Percentiles rank a stretch among this genome's conserved stretches.
Conservation (phyloP, 352 stramenopile species). For the Peronospora farinosa region DNA sequence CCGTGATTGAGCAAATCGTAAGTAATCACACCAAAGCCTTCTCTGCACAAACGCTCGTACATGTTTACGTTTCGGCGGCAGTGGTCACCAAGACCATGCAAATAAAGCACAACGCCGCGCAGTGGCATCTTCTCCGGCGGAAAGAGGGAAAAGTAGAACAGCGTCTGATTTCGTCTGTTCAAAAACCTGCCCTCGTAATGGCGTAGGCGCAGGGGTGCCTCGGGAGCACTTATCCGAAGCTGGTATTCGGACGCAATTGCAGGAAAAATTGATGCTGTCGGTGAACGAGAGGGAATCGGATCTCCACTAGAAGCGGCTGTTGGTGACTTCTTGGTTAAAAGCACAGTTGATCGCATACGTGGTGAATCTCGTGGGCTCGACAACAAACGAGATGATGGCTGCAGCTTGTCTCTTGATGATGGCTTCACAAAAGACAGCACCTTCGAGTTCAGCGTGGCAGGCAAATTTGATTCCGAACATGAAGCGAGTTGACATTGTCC, state of each 20-base stretch:
- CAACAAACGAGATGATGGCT: conserved; percentile 7
- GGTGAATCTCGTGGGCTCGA: conserved; percentile 8
- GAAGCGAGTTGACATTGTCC: no score
- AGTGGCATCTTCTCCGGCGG: conserved; percentile 22
- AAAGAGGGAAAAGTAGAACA: conserved; percentile 44
- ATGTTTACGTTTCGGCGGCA: conserved; percentile 36
- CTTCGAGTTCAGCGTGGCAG: no score
- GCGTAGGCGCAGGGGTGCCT: conserved; percentile 26
- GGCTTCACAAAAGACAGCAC: no score
- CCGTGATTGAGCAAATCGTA: conserved; percentile 51
- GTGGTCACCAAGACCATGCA: conserved; percentile 46
- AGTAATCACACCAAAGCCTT: conserved; percentile 41
- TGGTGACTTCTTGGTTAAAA: conserved; percentile 8
- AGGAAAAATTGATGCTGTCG: conserved; percentile 17
- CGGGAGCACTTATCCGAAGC: conserved; percentile 5
- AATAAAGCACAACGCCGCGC: conserved; percentile 38
- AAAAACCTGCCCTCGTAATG: conserved; percentile 34
- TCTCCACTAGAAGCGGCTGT: conserved; percentile 5
- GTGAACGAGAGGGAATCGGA: conserved; percentile 12
- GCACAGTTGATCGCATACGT: conserved; percentile 12
- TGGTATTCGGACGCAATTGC: conserved; percentile 12
- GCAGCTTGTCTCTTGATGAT: no score
- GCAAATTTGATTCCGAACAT: no score
- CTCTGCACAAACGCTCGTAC: conserved; percentile 38
- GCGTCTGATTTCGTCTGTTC: conserved; percentile 34